A percentile compares a stretch with the other conserved stretches of the same genome.
Evolutionary conservation across 2,329 filamentous ascomycete genomes (phyloP).

Genomic region (Colletotrichum acutatum): DNA sequence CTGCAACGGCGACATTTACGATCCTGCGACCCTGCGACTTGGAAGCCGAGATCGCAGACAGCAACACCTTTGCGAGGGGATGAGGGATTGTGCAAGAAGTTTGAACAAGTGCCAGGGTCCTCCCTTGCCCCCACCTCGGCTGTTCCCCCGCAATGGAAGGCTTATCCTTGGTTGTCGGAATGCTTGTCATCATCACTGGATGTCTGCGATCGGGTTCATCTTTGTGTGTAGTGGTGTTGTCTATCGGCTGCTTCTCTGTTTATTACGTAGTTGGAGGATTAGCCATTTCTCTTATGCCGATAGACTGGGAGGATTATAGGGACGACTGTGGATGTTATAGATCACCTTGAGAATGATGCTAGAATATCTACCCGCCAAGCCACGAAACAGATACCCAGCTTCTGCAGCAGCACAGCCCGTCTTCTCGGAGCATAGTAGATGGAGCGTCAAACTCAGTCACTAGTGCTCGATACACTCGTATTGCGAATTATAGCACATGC

Average conservation of each 20-base stretch:
- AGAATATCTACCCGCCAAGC: no score
- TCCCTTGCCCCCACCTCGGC: not conserved
- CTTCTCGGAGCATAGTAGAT: no score
- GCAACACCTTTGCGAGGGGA: not conserved
- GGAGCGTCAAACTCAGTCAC: no score
- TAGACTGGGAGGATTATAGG: no score
- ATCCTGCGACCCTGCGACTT: not conserved
- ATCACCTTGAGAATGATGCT: no score
- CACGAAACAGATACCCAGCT: no score
- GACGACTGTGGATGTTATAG: no score
- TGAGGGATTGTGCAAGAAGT: not conserved
- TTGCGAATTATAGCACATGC: no score
- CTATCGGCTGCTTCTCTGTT: not conserved
- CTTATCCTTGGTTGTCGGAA: slow-evolving; percentile 73
- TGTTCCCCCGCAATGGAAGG: not conserved
- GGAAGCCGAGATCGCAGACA: not conserved
- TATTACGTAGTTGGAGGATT: no score
- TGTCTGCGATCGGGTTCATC: slow-evolving; percentile 78
- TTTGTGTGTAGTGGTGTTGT: not conserved
- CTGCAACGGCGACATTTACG: not conserved
- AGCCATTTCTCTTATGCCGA: no score
- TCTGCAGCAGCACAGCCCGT: no score
- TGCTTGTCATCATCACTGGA: slow-evolving; percentile 80
- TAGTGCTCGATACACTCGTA: no score
- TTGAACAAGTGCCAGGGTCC: not conserved